These are phyloP conservation scores for Kwoniella dejecticola DNA, from an alignment of 768 basidiomycete genomes.

Conservation along the genomic window DNA sequence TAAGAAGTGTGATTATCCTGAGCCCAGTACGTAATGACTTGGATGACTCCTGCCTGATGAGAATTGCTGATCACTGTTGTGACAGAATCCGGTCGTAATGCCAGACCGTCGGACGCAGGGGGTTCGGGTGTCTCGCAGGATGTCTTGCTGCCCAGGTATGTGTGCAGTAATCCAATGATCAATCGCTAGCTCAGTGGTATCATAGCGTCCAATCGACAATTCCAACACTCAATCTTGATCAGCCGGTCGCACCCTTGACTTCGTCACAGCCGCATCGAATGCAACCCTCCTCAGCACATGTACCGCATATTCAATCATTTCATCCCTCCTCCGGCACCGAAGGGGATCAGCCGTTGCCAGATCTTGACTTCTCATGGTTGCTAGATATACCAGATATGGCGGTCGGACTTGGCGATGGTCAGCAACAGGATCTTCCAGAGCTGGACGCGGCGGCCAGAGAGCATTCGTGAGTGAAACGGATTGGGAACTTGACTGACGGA, in stretches of 20 bases:
- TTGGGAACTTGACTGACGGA: neutral
- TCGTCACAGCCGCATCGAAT: neutral
- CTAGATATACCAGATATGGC: neutral
- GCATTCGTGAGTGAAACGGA: slow-evolving; percentile 4
- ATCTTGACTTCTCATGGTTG: slow-evolving; percentile 17
- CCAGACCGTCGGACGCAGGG: too few relatives aligned
- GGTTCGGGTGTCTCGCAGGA: too few relatives aligned
- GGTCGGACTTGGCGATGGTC: neutral
- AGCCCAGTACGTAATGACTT: slow-evolving; percentile 14
- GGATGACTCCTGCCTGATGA: neutral
- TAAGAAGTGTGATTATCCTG: slow-evolving; percentile 7
- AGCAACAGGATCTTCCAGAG: neutral
- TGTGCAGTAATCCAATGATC: too few relatives aligned
- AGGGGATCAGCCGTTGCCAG: slow-evolving; percentile 2
- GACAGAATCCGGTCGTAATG: neutral
- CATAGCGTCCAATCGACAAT: too few relatives aligned
- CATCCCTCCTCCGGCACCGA: slow-evolving; percentile 3
- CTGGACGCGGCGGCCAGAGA: slow-evolving; percentile 1
- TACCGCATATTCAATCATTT: slow-evolving; percentile 3
- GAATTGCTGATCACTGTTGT: neutral
- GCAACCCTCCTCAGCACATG: neutral
- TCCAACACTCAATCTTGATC: too few relatives aligned
- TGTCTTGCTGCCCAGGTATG: too few relatives aligned
- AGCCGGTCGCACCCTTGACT: neutral
- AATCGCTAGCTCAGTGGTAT: too few relatives aligned